These are phyloP conservation scores for Grosmannia clavigera DNA, from an alignment of 2,329 filamentous ascomycete genomes.

Conservation along the genomic window DNA sequence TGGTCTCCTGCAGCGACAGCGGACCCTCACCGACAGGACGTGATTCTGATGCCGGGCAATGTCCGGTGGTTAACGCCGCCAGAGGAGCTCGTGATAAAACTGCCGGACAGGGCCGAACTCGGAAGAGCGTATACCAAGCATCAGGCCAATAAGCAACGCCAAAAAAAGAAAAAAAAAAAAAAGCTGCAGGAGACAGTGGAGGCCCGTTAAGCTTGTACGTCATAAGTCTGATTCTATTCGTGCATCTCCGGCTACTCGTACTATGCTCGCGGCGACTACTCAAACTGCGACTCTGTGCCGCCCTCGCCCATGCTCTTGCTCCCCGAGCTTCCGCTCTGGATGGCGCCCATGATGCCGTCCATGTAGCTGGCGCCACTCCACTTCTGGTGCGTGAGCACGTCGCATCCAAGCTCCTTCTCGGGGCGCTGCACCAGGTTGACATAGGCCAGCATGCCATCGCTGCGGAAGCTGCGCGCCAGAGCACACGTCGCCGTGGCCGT, in stretches of 20 bases:
- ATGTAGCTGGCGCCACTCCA: conserved; percentile 62
- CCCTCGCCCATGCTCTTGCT: conserved; percentile 92
- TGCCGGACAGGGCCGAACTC: not conserved
- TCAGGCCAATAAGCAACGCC: not conserved
- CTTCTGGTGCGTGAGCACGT: conserved; percentile 92
- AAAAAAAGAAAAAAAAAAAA: not conserved
- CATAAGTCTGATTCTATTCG: not conserved
- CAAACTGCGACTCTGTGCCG: conserved; percentile 68
- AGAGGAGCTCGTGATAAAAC: not conserved
- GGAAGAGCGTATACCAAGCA: not conserved
- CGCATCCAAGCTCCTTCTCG: conserved; percentile 83
- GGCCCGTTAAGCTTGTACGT: not conserved
- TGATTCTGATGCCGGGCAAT: not conserved
- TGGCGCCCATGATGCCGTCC: conserved; percentile 78
- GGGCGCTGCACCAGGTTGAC: conserved; percentile 82
- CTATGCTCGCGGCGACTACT: conserved; percentile 3
- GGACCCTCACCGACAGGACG: not conserved
- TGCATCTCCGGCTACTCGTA: too few relatives aligned
- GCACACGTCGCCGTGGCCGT: conserved; percentile 56
- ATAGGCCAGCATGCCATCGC: conserved; percentile 92
- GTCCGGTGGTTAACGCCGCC: not conserved
- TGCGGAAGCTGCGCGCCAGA: conserved; percentile 70
- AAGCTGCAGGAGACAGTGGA: too few relatives aligned
- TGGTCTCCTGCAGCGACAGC: not conserved
- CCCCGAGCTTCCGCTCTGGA: conserved; percentile 83